A percentile compares a stretch with the other conserved stretches of the same genome.
These are phyloP conservation scores for Corymbia calophylla DNA, from an alignment of 441 rosid species.

Conservation along the genomic window DNA sequence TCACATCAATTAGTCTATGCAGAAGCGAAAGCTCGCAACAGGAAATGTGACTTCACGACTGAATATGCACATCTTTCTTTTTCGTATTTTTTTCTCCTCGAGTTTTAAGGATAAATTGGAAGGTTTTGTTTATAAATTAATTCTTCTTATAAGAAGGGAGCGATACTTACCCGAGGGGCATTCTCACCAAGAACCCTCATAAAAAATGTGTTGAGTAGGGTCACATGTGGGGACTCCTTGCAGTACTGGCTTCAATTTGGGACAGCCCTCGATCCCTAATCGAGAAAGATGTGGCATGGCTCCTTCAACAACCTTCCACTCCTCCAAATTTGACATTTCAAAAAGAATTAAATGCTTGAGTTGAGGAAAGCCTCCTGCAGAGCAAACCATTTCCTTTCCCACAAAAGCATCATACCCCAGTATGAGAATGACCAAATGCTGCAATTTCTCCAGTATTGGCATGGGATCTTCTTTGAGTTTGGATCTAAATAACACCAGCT, in stretches of 20 bases:
- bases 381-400: conserved; percentile 7
- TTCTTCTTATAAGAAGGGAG: too few species aligned
- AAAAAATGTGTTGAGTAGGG: too few species aligned
- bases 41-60: too few species aligned
- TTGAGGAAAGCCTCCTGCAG: conserved; percentile 10
- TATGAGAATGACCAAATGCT: not conserved
- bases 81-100: too few species aligned
- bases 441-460: not conserved
- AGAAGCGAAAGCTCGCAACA: too few species aligned
- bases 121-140: too few species aligned
- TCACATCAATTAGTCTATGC: too few species aligned
- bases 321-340: conserved; percentile 7
- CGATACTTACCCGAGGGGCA: too few species aligned
- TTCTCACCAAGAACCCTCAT: too few species aligned
- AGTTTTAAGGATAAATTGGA: too few species aligned
- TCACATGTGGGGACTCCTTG: too few species aligned
- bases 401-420: not conserved
- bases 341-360: not conserved
- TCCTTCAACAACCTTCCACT: conserved; percentile 30
- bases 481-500: rapidly evolving
- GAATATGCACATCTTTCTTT: too few species aligned
- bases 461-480: not conserved
- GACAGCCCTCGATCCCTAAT: conserved; percentile 19
- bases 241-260: conserved; percentile 1
- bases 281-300: conserved; percentile 25